These are phyloP conservation scores for Solanum bulbocastanum DNA, from an alignment of 257 asterid genomes.

Conservation along the genomic window DNA sequence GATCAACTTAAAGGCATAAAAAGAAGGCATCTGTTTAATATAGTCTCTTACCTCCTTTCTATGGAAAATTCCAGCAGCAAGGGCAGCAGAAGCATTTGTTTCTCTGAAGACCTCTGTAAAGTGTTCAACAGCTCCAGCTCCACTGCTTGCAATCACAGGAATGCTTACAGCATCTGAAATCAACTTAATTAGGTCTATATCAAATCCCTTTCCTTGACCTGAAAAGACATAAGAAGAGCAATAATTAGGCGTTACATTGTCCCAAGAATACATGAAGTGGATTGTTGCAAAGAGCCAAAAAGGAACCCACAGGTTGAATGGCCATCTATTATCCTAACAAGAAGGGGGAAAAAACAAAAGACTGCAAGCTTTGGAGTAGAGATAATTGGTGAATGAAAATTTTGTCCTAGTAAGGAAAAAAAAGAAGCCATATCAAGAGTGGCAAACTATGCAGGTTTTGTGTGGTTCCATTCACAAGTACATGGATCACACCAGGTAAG, in stretches of 20 bases:
- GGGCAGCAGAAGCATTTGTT: conserved; percentile 98
- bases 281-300: neutral
- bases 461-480: neutral
- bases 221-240: conserved; percentile 9
- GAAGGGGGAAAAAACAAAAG: neutral
- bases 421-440: neutral
- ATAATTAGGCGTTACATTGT: neutral
- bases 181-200: conserved; percentile 67
- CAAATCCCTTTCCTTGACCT: conserved; percentile 98
- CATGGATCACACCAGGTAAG: neutral
- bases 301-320: neutral
- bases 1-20: neutral
- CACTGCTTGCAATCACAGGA: conserved; percentile 97
- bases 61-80: conserved; percentile 97
- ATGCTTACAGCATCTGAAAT: conserved; percentile 85
- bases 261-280: neutral
- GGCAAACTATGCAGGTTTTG: neutral
- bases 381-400: neutral
- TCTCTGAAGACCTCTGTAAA: conserved; percentile 74
- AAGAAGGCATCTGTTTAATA: neutral
- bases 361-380: neutral
- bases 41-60: conserved; percentile 63
- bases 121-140: conserved; percentile 83
- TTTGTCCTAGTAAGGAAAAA: neutral
- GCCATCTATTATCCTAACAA: neutral